A percentile compares a stretch with the other conserved stretches of the same genome.
Evolutionary conservation across 768 basidiomycete species (phyloP).

Genomic region (Russula emetica): DNA sequence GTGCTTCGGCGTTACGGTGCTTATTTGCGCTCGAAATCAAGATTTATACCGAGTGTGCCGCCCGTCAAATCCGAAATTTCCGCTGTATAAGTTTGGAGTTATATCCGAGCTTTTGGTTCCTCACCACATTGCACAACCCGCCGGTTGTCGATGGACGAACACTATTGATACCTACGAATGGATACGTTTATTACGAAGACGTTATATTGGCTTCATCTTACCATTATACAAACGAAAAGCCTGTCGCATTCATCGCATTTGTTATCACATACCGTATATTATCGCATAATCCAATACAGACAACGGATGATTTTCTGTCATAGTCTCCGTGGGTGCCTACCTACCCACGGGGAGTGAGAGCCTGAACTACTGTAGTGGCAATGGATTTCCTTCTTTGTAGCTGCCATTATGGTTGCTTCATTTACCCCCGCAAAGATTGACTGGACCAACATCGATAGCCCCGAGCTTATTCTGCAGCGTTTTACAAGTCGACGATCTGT

Average conservation of each 20-base stretch:
- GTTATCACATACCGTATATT: background rate
- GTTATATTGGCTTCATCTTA: too few relatives aligned
- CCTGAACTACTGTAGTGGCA: too few relatives aligned
- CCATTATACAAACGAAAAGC: background rate
- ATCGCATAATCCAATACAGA: background rate
- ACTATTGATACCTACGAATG: background rate
- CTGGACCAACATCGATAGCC: conserved; percentile 61
- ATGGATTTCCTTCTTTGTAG: too few relatives aligned
- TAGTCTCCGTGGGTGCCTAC: too few relatives aligned
- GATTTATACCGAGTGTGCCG: conserved; percentile 6
- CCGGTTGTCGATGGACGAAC: background rate
- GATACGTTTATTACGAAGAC: background rate
- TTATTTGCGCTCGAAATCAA: conserved; percentile 25
- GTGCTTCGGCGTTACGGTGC: conserved; percentile 30
- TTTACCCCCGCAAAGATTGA: conserved; percentile 39
- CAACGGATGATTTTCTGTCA: background rate
- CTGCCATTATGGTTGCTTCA: conserved; percentile 12
- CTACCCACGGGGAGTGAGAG: too few relatives aligned
- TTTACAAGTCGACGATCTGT: conserved; percentile 85
- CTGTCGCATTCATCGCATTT: background rate
- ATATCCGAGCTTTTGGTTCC: background rate
- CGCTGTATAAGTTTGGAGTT: background rate
- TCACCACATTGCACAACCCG: background rate
- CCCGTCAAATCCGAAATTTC: conserved; percentile 12
- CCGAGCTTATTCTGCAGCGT: conserved; percentile 58